These are phyloP conservation scores for Phytophthora citrophthora DNA, from an alignment of 352 stramenopile species.

Conservation along the genomic window DNA sequence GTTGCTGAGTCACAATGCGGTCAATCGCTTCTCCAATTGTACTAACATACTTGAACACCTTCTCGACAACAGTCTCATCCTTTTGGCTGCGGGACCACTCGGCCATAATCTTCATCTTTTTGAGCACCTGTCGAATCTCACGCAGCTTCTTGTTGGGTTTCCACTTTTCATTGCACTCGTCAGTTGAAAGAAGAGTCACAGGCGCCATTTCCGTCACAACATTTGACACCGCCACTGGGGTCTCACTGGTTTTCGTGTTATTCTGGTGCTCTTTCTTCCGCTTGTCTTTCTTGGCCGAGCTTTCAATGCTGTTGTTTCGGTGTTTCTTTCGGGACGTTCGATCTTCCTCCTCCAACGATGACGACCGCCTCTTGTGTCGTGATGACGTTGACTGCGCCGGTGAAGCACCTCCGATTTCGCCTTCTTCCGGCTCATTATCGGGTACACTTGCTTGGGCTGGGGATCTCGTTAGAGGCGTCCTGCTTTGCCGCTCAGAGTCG, in stretches of 20 bases:
- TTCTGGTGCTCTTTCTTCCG: constrained; percentile 37
- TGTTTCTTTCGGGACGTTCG: constrained; percentile 38
- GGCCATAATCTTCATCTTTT: constrained; percentile 89
- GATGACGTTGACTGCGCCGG: constrained; percentile 35
- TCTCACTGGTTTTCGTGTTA: constrained; percentile 17
- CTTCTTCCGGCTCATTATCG: constrained; percentile 60
- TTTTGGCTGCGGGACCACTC: constrained; percentile 84
- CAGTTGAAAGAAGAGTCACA: constrained; percentile 45
- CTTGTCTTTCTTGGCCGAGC: constrained; percentile 44
- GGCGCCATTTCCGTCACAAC: constrained; percentile 12
- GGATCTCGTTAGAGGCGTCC: constrained; percentile 33
- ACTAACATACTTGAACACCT: constrained; percentile 88
- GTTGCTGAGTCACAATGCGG: constrained; percentile 62
- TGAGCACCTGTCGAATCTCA: constrained; percentile 80
- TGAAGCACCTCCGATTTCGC: constrained; percentile 48
- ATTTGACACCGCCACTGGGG: constrained; percentile 17
- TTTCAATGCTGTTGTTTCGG: constrained; percentile 38
- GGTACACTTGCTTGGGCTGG: constrained; percentile 17
- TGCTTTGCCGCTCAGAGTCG: constrained; percentile 41
- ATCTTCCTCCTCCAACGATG: constrained; percentile 41
- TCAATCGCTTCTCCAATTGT: constrained; percentile 85
- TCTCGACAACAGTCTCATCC: constrained; percentile 86
- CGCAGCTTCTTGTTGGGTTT: constrained; percentile 77
- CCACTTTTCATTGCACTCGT: constrained; percentile 80
- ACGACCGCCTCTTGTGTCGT: constrained; percentile 44